Evolutionary conservation across 345 rosid genomes (phyloP), one percentile per base, ranked within the genome.

Genomic region (Citrus medica): DNA sequence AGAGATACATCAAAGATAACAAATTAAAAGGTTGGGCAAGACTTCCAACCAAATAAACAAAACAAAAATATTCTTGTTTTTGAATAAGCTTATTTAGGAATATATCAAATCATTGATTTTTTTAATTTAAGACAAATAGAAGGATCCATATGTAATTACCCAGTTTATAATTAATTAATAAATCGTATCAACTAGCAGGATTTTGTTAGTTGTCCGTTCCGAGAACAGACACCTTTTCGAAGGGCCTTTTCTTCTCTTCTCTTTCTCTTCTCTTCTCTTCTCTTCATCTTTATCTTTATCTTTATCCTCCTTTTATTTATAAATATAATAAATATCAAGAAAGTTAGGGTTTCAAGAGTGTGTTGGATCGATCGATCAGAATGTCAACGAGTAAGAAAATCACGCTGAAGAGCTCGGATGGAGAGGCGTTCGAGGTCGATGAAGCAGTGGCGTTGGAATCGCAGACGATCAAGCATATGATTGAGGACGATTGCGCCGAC

Each of bases 391-490:
- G 59, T 56, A 78, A 84, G 79, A 90, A 81, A 79, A 85, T 90
- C 79, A 61, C 77, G 56, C 85, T 90, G 62, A 82, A 65, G 77
- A 88, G 92, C 70, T 88, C 88, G 30, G 95, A 92, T 67, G 92
- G 90, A 3, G 93, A 90, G 82, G 78, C 84, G 0, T 89, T 93
- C 83, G 92, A 89, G 84, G 84, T 92, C 40, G 93, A 88, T 0
- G 88, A 87, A 69, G 79, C 55, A 42, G 93, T 92, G 40, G 98
- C 95, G 1, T 24, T 80, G 28, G 83, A 89, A 74, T 92, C 95
- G 3, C 88, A 86, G 82, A 92, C 92, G 62, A 88, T 93, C 12
- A 90, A 86, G 79, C 93, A 93, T 75, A 85, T 88, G 92, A 87
- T 92, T 62, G 94, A 92, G 74, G 87, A 85, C 77, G 87, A 86